Evolutionary conservation across 495 filamentous ascomycete genomes (phyloP), one percentile per base, ranked within the genome.

Genomic region (Daldinia childiae): DNA sequence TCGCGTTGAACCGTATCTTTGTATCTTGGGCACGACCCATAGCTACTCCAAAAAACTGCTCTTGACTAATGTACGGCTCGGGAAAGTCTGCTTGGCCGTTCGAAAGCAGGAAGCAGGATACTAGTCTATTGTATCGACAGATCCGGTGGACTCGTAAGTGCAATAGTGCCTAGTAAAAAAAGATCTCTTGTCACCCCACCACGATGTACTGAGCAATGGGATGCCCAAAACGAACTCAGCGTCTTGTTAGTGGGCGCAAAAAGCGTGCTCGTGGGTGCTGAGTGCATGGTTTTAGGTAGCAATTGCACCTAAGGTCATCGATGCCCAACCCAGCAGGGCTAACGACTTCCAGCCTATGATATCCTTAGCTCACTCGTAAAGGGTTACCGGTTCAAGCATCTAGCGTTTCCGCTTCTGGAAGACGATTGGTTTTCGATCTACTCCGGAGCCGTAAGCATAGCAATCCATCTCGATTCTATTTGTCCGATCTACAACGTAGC

Each of bases 291-390:
- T 34, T 76, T 70, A 73, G 74, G 76, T 78, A 71, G 64, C 76
- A 74, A 76, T 76, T 69, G 24, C 57, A 64, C 65, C 71, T 69
- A 75, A 69, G 72, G 41, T 15, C 58, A 48, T 76, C 70, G 76
- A 66, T 78, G 76, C 76, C 76, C 76, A 78, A 78, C 74, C 45
- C 62, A 60, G 66, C 58, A 62, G 68, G 70, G 74, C 71, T 72
- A 65, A 54, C 43, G 32, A 48, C 14, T 43, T 24, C 38, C 57
- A 54, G 45, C 54, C 63, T 72, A 68, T 72, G 56, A 34, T 19
- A 24, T 59, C 29, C 45, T 21, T 32, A 39, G 58, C 45, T 51
- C 27, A 43, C 62, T 72, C 65, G 65, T 68, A 68, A 66, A 68
- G 59, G 56, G 61, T 63, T 68, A 43, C 55, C 58, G 64, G 62